A percentile compares a stretch with the other conserved stretches of the same genome.
Evolutionary conservation across 2,329 filamentous ascomycete genomes (phyloP).

Genomic region (Beauveria pseudobassiana): DNA sequence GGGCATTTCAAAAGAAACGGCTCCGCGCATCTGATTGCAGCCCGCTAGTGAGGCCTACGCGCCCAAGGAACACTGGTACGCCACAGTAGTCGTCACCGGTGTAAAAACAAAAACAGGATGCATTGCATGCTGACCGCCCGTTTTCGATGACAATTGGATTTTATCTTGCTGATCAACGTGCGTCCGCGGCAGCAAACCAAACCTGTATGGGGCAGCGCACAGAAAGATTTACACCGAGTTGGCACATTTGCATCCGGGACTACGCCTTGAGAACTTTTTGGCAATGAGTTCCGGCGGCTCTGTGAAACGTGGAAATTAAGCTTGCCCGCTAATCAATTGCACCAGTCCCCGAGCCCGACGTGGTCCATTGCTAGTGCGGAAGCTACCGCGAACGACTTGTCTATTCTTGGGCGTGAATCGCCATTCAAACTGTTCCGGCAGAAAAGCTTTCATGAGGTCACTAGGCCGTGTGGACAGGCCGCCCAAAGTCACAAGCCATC

Average conservation of each 20-base stretch:
- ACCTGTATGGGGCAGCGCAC: conserved; percentile 1
- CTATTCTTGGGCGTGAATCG: too few relatives aligned
- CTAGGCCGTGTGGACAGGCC: not conserved
- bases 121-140: not conserved
- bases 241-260: not conserved
- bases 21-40: not conserved
- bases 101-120: too few relatives aligned
- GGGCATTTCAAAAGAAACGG: not conserved
- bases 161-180: not conserved
- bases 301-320: not conserved
- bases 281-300: not conserved
- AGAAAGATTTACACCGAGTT: not conserved
- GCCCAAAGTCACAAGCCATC: not conserved
- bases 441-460: not conserved
- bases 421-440: too few relatives aligned
- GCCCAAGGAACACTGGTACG: not conserved
- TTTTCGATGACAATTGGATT: not conserved
- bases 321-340: not conserved
- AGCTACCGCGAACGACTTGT: not conserved
- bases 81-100: not conserved
- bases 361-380: not conserved
- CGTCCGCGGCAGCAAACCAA: not conserved
- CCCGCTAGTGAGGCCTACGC: conserved; percentile 1
- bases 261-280: not conserved
- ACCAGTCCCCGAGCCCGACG: not conserved